Evolutionary conservation across 352 stramenopile species (phyloP).

Genomic region (Blastocystis sp.): DNA sequence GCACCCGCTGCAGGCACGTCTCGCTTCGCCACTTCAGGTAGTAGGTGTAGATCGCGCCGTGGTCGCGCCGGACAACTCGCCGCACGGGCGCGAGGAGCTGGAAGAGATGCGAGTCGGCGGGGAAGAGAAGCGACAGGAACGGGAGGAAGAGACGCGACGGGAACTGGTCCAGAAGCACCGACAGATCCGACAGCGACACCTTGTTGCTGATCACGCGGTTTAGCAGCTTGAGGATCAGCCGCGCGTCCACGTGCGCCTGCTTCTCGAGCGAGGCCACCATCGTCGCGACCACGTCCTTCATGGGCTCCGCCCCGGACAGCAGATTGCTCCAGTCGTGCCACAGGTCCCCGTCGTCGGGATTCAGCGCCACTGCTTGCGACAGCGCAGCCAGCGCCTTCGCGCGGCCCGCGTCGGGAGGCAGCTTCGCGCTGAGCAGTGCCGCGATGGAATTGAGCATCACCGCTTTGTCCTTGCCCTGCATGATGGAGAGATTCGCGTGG

Average conservation of each 20-base stretch:
- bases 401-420: neutral
- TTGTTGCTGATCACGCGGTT: neutral
- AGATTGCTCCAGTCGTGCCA: neutral
- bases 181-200: neutral
- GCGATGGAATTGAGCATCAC: neutral
- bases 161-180: neutral
- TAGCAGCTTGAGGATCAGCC: neutral
- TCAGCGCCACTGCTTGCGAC: neutral
- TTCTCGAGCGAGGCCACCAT: neutral
- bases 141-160: neutral
- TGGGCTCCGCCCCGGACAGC: neutral
- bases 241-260: neutral
- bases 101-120: neutral
- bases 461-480: neutral
- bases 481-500: neutral
- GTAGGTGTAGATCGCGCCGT: neutral
- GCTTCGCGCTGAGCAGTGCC: neutral
- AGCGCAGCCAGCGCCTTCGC: neutral
- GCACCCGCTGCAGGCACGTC: neutral
- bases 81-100: neutral
- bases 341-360: neutral
- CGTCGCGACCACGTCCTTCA: neutral
- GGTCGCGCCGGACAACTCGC: neutral
- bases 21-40: neutral
- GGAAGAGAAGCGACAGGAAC: conserved; percentile 6